A percentile compares a stretch with the other conserved stretches of the same genome.
phyloP scores from a whole-genome alignment of 805 yeast genomes.

The Metschnikowia kunwiensis region DNA sequence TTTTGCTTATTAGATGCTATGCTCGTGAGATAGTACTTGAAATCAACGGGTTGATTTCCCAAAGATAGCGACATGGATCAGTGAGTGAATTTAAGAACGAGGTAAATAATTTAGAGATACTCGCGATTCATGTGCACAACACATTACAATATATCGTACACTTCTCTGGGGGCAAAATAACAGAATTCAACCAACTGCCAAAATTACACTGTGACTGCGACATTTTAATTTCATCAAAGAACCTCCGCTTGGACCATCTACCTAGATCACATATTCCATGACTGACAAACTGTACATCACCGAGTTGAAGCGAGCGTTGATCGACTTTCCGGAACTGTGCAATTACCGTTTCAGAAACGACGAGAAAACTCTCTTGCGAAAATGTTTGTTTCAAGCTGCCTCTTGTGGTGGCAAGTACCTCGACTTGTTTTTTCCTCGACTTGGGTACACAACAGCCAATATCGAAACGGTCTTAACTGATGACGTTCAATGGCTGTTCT shows the following conservation, averaged over 20 bases:
- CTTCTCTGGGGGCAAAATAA: too few species aligned
- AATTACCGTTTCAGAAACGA: constrained; percentile 29
- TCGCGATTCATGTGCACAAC: too few species aligned
- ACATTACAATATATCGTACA: too few species aligned
- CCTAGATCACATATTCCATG: too few species aligned
- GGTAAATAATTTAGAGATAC: too few species aligned
- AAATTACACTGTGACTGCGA: too few species aligned
- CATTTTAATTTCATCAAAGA: too few species aligned
- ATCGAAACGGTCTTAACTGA: constrained; percentile 17
- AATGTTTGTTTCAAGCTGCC: constrained; percentile 43
- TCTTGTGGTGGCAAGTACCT: constrained; percentile 42
- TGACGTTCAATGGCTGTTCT: constrained; percentile 33
- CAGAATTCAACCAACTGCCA: too few species aligned
- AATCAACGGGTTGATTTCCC: constrained; percentile 1
- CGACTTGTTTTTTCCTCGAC: constrained; percentile 37
- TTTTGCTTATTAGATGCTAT: constrained; percentile 13
- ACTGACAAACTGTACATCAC: constrained; percentile 5
- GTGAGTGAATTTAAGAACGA: too few species aligned
- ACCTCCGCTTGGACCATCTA: too few species aligned
- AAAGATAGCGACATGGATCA: neutral
- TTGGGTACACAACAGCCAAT: constrained; percentile 5
- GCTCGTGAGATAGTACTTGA: neutral
- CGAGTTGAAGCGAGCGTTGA: constrained; percentile 29
- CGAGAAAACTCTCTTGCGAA: constrained; percentile 34
- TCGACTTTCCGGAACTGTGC: constrained; percentile 34